Evolutionary conservation across 2,329 filamentous ascomycete species (phyloP), one percentile per base, ranked within the genome.

Genomic region (Aphanoascus verrucosus): DNA sequence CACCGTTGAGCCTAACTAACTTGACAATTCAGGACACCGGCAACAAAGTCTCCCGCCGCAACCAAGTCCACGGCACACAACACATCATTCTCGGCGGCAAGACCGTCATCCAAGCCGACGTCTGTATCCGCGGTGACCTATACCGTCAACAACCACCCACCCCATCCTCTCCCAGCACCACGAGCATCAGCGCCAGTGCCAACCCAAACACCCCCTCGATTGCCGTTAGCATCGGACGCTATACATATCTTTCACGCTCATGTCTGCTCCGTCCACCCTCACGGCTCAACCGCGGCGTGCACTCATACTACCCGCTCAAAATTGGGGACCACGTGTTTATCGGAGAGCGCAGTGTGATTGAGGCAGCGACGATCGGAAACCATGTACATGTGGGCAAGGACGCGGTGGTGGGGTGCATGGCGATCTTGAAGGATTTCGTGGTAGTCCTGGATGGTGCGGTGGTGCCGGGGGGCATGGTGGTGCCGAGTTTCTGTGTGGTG

Each of bases 1-100:
- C 49, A 23, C 49, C 34, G 55, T 20, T 32, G 35, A 38, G 14
- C 34, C 20, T n/a, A 41, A 55, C 37, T 11, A 42, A 52, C 17
- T 45, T 19, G 11, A 14, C 31, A 40, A n/a, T 41, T 15, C 61
- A 94, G 90, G 91, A 97, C 72, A 95, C 90, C 2, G 93, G 93
- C 61, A 98, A 98, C 79, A 97, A 97, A 74, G 93, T 98, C 64
- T 91, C 90, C 38, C 88, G 93, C 60, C 88, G 88, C 61, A 87
- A 88, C 57, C 84, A 85, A 66, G 88, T 98, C 62, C 86, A 94
- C 64, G 93, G 93, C 63, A 96, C 91, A 19, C 89, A 94, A 62
- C 94, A 97, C 72, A 97, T 98, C 72, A 95, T 95, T 71, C 85
- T 98, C 1, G 93, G 89, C 61, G 93, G 93, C 58, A 94, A 88